phyloP scores from a whole-genome alignment of 2,329 filamentous ascomycete genomes.

The Trichoderma sp. region DNA sequence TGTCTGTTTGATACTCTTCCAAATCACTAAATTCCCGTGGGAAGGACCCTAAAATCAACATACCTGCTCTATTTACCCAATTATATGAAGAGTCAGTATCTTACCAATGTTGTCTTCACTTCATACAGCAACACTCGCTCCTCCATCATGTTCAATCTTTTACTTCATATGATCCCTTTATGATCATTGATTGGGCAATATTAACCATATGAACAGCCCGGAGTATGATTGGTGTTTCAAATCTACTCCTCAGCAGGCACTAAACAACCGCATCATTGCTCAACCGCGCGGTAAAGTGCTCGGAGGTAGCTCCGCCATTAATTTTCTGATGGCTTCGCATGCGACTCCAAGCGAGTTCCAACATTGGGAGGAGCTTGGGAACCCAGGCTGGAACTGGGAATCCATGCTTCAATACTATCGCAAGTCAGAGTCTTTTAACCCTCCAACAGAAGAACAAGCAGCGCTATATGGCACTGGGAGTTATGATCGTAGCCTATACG shows the following conservation, averaged over 20 bases:
- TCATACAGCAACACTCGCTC: neutral
- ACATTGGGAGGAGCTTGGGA: neutral
- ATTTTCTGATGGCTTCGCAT: neutral
- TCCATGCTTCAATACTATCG: neutral
- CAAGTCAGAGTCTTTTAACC: neutral
- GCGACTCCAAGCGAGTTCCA: neutral
- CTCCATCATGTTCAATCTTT: neutral
- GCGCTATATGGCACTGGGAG: neutral
- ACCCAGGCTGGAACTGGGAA: neutral
- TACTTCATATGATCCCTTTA: neutral
- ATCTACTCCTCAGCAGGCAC: neutral
- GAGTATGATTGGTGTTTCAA: neutral
- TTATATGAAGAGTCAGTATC: neutral
- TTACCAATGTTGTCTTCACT: neutral
- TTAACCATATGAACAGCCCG: neutral
- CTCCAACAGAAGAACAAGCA: neutral
- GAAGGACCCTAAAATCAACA: neutral
- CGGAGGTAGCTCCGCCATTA: slow-evolving; percentile 6
- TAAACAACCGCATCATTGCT: neutral
- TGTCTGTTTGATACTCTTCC: too few relatives aligned
- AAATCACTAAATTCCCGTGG: neutral
- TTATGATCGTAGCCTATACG: neutral
- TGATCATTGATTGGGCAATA: fast-evolving
- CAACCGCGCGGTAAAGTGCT: neutral
- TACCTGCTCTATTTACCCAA: neutral